phyloP scores from a whole-genome alignment of 2,329 filamentous ascomycete genomes.

The Westerdykella ornata region DNA sequence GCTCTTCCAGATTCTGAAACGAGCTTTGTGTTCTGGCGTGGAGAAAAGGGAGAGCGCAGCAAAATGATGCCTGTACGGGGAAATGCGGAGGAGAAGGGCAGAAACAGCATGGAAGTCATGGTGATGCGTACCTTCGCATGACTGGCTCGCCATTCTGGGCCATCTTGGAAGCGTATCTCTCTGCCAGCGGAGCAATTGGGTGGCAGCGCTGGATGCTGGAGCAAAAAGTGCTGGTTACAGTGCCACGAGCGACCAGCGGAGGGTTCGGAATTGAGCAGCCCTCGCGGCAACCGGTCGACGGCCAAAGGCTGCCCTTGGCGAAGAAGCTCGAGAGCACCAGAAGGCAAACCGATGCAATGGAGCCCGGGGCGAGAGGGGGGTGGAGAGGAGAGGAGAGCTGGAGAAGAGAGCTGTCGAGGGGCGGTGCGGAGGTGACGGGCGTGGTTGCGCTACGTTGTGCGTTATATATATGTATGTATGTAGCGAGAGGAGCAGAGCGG shows the following conservation, averaged over 20 bases:
- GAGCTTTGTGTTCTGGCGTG: constrained; percentile 5
- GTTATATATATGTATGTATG: neutral
- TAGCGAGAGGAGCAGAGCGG: neutral
- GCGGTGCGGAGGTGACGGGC: neutral
- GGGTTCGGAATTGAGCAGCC: too few species aligned
- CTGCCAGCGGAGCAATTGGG: neutral
- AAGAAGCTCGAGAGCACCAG: too few species aligned
- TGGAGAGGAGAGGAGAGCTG: constrained; percentile 1
- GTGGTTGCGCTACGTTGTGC: neutral
- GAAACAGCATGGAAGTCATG: constrained; percentile 5
- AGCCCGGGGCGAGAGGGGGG: neutral
- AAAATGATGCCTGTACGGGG: neutral
- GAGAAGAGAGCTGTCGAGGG: constrained; percentile 1
- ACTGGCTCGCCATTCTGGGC: constrained; percentile 47
- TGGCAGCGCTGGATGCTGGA: too few species aligned
- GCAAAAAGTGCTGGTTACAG: neutral
- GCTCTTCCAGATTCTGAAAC: constrained; percentile 6
- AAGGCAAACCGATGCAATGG: neutral
- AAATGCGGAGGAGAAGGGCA: neutral
- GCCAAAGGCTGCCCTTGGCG: too few species aligned
- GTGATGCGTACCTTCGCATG: constrained; percentile 57
- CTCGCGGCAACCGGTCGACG: neutral
- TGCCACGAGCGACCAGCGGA: neutral
- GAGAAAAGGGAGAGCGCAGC: neutral
- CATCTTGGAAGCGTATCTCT: constrained; percentile 19